Base-by-base conservation (phyloP, 306 rosid genomes). In the Begonia masoniana region DNA sequence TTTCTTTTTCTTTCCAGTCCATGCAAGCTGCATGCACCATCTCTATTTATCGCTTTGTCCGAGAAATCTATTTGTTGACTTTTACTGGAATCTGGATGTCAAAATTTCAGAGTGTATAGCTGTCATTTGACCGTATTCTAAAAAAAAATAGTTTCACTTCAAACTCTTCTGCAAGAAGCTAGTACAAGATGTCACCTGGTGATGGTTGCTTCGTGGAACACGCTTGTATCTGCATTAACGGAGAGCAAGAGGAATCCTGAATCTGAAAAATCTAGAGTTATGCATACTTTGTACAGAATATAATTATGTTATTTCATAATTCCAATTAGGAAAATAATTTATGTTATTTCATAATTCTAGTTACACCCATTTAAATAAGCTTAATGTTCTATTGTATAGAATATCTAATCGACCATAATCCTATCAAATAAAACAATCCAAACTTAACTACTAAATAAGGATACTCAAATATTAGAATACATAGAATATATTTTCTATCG, bases 181-280 rank as follows among this genome's bases (percentile, higher is more conserved):
- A 49, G 59, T 41, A 57, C 55, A 52, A 45, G 57, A 57, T 14
- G 60, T 64, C 64, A 83, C 96, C 94, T 58, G 57, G 53, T 48
- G 76, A 57, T 21, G 76, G 45, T 56, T 64, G 78, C 63, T 59
- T 64, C 21, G 62, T 55, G 60, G 60, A 43, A 64, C 61, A 68
- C 64, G 76, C 82, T 26, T 59, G 49, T 17, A 24, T 76, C 46
- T 66, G 66, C 47, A 43, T 15, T 41, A 65, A 50, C 39, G 64
- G 60, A 55, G 68, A 68, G 69, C 68, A 42, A 50, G 60, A 31
- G 2, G 64, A 62, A 71, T 63, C 78, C 94, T 87, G 91, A 61
- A 64, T 52, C 48, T 60, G 48, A 60, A 57, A 62, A 12, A 51
- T 49, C 35, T 35, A 10, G n/a, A 11, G 24, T 41, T 17, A 50